Conservation (phyloP, 768 basidiomycete species). For the Tylopilus vinaceipallidus region DNA sequence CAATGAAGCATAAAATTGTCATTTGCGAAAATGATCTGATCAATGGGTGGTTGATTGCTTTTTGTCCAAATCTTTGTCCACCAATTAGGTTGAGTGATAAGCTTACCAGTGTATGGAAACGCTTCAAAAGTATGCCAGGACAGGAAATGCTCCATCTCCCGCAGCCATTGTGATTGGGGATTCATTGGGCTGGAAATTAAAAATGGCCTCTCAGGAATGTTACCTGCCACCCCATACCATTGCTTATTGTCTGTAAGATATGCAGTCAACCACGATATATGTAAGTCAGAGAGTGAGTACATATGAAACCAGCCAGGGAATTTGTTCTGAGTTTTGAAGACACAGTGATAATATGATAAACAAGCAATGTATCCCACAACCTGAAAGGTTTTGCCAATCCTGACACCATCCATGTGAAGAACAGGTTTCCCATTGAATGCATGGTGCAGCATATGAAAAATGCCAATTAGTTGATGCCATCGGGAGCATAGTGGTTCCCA, state of each 20-base stretch:
- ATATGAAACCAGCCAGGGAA: neutral
- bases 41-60: neutral
- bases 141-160: slow-evolving; percentile 1
- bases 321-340: neutral
- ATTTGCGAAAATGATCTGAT: neutral
- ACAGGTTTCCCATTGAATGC: neutral
- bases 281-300: neutral
- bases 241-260: neutral
- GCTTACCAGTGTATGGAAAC: neutral
- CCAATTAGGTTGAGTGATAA: neutral
- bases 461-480: neutral
- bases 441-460: neutral
- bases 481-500: neutral
- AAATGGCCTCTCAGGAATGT: neutral
- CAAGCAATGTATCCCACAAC: neutral
- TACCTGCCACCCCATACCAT: neutral
- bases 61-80: neutral
- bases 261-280: no score
- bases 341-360: neutral
- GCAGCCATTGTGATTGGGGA: neutral
- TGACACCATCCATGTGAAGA: neutral
- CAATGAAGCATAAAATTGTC: neutral
- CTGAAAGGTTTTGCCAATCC: neutral
- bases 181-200: neutral
- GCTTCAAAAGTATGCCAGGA: neutral